Conservation (phyloP, 1,284 basidiomycete genomes). For the Peniophora sp. region DNA sequence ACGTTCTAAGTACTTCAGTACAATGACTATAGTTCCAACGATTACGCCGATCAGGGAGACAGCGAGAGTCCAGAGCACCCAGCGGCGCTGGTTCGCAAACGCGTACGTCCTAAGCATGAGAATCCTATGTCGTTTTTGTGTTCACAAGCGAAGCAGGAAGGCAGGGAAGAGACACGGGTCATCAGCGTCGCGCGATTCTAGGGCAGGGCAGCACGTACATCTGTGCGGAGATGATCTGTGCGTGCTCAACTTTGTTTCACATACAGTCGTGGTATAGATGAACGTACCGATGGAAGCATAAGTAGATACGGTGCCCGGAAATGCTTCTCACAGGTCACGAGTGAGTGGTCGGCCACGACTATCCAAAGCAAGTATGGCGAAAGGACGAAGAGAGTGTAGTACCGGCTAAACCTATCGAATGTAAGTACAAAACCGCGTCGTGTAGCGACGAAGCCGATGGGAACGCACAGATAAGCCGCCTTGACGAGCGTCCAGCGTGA, state of each 20-base stretch:
- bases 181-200: slow-evolving; percentile 3
- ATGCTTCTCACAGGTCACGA: slow-evolving; percentile 8
- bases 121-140: slow-evolving; percentile 8
- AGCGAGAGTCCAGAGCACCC: slow-evolving; percentile 11
- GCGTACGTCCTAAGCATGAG: slow-evolving; percentile 19
- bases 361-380: slow-evolving; percentile 17
- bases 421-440: not conserved
- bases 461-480: slow-evolving; percentile 12
- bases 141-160: not conserved
- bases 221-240: slow-evolving; percentile 9
- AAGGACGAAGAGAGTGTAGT: slow-evolving; percentile 17
- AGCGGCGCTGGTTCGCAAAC: slow-evolving; percentile 16
- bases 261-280: not conserved
- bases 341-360: slow-evolving; percentile 12
- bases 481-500: slow-evolving; percentile 18
- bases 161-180: slow-evolving; percentile 5
- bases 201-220: slow-evolving; percentile 1
- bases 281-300: slow-evolving; percentile 8
- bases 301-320: slow-evolving; percentile 8
- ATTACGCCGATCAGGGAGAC: slow-evolving; percentile 5
- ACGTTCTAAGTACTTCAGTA: slow-evolving; percentile 4
- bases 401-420: slow-evolving; percentile 16
- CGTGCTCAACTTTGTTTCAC: not conserved
- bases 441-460: not conserved
- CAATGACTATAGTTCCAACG: slow-evolving; percentile 4